These are phyloP conservation scores for Petunia axillaris DNA, from an alignment of 257 asterid species.

Conservation along the genomic window DNA sequence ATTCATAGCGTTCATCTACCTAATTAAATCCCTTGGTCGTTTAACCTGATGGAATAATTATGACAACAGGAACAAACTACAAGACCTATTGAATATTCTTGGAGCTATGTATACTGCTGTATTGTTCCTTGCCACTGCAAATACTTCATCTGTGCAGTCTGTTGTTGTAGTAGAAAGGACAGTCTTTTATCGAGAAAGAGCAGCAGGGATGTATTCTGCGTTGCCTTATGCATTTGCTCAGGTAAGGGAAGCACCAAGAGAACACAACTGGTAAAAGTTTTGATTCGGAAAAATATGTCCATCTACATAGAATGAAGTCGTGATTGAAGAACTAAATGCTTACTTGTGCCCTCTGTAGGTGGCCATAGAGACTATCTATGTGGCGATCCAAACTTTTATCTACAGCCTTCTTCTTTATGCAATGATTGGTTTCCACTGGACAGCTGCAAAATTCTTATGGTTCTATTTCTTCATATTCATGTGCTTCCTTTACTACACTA, in stretches of 20 bases:
- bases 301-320: too few relatives aligned
- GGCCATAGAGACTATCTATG: conserved; percentile 65
- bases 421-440: conserved; percentile 84
- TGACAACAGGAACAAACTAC: conserved; percentile 60
- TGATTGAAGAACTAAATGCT: not conserved
- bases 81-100: conserved; percentile 63
- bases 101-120: conserved; percentile 86
- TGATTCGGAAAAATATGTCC: too few relatives aligned
- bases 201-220: conserved; percentile 83
- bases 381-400: conserved; percentile 59
- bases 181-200: conserved; percentile 84
- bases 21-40: too few relatives aligned
- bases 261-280: not conserved
- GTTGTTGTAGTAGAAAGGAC: conserved; percentile 82
- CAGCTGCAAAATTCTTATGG: conserved; percentile 56
- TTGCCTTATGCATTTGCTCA: conserved; percentile 82
- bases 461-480: conserved; percentile 74
- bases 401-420: conserved; percentile 77
- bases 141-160: conserved; percentile 71
- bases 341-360: conserved; percentile 44
- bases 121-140: conserved; percentile 83
- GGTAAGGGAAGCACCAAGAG: conserved; percentile 25
- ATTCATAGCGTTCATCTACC: too few relatives aligned
- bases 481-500: conserved; percentile 80
- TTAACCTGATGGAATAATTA: not conserved